Conservation (phyloP, 2,329 filamentous ascomycete species). For the Trichocomaceae sp. region DNA sequence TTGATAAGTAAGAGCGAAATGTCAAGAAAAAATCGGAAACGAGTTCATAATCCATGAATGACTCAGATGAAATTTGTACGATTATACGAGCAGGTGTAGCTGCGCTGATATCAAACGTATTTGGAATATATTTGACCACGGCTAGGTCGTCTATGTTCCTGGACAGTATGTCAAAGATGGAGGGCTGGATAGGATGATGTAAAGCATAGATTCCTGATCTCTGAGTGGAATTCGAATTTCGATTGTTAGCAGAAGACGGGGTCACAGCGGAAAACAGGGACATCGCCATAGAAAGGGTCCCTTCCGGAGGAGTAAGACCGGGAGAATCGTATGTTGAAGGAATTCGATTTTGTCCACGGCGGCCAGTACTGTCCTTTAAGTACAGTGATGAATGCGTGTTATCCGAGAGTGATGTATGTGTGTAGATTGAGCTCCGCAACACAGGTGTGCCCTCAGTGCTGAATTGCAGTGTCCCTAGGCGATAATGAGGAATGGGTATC, state of each 20-base stretch:
- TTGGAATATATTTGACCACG: slow-evolving; percentile 73
- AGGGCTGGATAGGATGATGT: slow-evolving; percentile 56
- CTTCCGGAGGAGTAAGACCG: slow-evolving; percentile 20
- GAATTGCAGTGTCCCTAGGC: slow-evolving; percentile 74
- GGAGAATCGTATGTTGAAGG: slow-evolving; percentile 21
- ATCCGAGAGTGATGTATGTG: slow-evolving; percentile 56
- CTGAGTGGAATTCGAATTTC: slow-evolving; percentile 28
- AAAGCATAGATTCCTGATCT: slow-evolving; percentile 41
- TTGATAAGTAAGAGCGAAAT: slow-evolving; percentile 77
- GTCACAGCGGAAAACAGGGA: slow-evolving; percentile 32
- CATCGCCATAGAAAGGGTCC: slow-evolving; percentile 29
- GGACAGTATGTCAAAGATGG: slow-evolving; percentile 74
- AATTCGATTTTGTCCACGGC: slow-evolving; percentile 18
- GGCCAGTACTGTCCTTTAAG: slow-evolving; percentile 35
- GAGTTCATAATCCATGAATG: slow-evolving; percentile 92
- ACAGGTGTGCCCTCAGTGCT: slow-evolving; percentile 68
- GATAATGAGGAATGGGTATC: slow-evolving; percentile 75
- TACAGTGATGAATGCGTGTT: slow-evolving; percentile 60
- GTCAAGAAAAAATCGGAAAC: slow-evolving; percentile 98
- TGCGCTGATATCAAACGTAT: slow-evolving; percentile 69
- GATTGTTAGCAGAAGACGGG: slow-evolving; percentile 25
- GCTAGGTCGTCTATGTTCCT: slow-evolving; percentile 73
- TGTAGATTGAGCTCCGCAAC: slow-evolving; percentile 73
- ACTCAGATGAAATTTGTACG: slow-evolving; percentile 92
- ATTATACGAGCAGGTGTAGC: slow-evolving; percentile 87